Percentiles rank a stretch among this genome's conserved stretches.
These are phyloP conservation scores for Termitomyces sp. DNA, from an alignment of 768 basidiomycete species.

Conservation along the genomic window DNA sequence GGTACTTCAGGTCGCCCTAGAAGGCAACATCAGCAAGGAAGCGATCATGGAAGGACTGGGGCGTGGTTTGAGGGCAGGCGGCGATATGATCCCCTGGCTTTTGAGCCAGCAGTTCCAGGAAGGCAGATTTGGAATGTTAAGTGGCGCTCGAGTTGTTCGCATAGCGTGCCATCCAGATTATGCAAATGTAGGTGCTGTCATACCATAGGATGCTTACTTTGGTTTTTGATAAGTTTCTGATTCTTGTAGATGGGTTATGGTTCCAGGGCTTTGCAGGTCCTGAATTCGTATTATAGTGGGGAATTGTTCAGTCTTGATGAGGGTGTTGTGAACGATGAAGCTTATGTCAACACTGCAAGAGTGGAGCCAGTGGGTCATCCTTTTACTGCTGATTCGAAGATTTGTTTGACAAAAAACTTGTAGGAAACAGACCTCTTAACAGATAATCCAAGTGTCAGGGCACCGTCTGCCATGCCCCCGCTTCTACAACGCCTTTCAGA, in stretches of 20 bases:
- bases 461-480: slow-evolving; percentile 82
- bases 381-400: background rate
- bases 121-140: slow-evolving; percentile 85
- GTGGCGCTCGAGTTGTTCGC: slow-evolving; percentile 87
- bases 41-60: slow-evolving; percentile 84
- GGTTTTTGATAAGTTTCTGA: background rate
- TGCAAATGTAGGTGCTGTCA: slow-evolving; percentile 58
- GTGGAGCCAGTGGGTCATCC: slow-evolving; percentile 39
- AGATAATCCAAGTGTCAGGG: slow-evolving; percentile 72
- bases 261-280: slow-evolving; percentile 76
- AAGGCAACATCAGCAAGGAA: slow-evolving; percentile 86
- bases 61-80: slow-evolving; percentile 81
- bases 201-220: background rate
- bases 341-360: slow-evolving; percentile 56
- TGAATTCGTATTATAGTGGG: slow-evolving; percentile 91
- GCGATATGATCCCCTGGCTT: slow-evolving; percentile 98
- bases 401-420: background rate
- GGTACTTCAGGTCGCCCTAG: slow-evolving; percentile 93
- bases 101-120: slow-evolving; percentile 96
- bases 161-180: slow-evolving; percentile 97
- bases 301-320: slow-evolving; percentile 90
- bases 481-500: slow-evolving; percentile 88
- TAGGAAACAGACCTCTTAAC: slow-evolving; percentile 57
- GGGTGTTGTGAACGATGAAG: slow-evolving; percentile 42
- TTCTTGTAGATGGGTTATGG: slow-evolving; percentile 90